phyloP scores from a whole-genome alignment of 1,284 basidiomycete species.

The Stygiomarasmius scandens region DNA sequence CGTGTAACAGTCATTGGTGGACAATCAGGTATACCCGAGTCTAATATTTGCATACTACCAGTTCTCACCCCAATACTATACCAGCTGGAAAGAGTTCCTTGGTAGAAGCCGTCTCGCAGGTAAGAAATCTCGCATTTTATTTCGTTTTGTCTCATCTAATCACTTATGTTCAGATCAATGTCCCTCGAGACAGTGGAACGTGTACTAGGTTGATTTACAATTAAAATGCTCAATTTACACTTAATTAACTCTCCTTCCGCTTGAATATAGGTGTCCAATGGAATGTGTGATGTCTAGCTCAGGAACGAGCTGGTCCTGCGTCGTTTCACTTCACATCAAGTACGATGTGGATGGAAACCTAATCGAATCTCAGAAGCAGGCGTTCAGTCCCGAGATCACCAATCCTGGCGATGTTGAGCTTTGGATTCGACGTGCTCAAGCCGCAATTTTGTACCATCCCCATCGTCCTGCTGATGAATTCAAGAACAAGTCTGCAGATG shows the following conservation, averaged over 20 bases:
- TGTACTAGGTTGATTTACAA: constrained; percentile 49
- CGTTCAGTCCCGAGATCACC: constrained; percentile 42
- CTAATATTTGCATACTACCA: not conserved
- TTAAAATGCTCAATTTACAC: not conserved
- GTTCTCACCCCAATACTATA: constrained; percentile 5
- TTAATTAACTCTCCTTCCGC: not conserved
- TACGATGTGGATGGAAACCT: constrained; percentile 32
- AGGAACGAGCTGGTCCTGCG: constrained; percentile 51
- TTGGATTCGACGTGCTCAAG: constrained; percentile 60
- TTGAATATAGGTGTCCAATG: constrained; percentile 52
- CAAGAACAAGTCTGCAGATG: constrained; percentile 30
- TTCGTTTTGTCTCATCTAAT: not conserved
- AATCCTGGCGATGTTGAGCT: constrained; percentile 48
- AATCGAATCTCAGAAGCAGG: constrained; percentile 8
- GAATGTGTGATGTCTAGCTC: constrained; percentile 51
- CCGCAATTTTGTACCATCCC: constrained; percentile 53
- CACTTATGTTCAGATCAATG: constrained; percentile 46
- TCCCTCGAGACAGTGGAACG: constrained; percentile 60
- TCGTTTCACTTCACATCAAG: constrained; percentile 46
- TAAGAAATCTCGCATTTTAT: constrained; percentile 29
- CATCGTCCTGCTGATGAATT: constrained; percentile 34
- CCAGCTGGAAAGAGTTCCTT: constrained; percentile 63
- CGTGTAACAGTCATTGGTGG: constrained; percentile 58
- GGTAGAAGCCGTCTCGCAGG: constrained; percentile 60
- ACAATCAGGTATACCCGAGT: constrained; percentile 50